Percentiles rank a stretch among this genome's conserved stretches.
phyloP scores from a whole-genome alignment of 192 early-diverging fungal genomes.

The Umbelopsis isabellina region DNA sequence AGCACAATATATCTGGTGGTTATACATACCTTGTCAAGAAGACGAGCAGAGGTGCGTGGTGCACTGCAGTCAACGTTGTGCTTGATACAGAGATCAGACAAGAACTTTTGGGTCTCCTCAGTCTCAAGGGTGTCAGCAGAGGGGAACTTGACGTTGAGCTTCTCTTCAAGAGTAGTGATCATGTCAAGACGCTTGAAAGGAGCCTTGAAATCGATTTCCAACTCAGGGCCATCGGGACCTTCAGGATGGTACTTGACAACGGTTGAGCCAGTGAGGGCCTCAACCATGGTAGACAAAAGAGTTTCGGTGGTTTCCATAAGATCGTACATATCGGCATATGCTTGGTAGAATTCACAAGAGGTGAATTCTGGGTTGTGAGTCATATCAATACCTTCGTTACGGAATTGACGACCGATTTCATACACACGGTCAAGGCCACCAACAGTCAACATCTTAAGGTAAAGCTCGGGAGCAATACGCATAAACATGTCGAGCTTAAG shows the following conservation, averaged over 20 bases:
- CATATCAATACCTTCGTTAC: conserved; percentile 97
- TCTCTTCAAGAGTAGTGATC: conserved; percentile 91
- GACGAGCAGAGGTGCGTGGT: conserved; percentile 88
- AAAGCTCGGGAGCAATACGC: conserved; percentile 98
- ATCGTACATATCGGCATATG: conserved; percentile 97
- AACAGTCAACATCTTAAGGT: conserved; percentile 97
- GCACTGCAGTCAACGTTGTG: conserved; percentile 94
- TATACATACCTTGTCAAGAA: conserved; percentile 85
- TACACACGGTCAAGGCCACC: conserved; percentile 98
- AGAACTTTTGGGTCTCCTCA: conserved; percentile 84
- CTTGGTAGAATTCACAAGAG: conserved; percentile 99
- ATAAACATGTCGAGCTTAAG: conserved; percentile 98
- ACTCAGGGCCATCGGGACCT: conserved; percentile 73
- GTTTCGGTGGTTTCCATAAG: conserved; percentile 94
- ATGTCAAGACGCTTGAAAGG: conserved; percentile 95
- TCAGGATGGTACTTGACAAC: conserved; percentile 95
- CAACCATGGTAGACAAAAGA: conserved; percentile 90
- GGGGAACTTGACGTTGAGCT: conserved; percentile 92
- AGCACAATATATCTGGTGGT: conserved; percentile 34
- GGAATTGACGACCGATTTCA: conserved; percentile 99
- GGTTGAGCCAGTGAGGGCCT: conserved; percentile 86
- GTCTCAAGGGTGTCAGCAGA: conserved; percentile 80
- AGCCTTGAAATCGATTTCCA: conserved; percentile 94
- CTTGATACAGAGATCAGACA: conserved; percentile 92
- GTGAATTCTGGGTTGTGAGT: conserved; percentile 99